phyloP scores from a whole-genome alignment of 2,329 filamentous ascomycete species.

The Trichoderma sp. region DNA sequence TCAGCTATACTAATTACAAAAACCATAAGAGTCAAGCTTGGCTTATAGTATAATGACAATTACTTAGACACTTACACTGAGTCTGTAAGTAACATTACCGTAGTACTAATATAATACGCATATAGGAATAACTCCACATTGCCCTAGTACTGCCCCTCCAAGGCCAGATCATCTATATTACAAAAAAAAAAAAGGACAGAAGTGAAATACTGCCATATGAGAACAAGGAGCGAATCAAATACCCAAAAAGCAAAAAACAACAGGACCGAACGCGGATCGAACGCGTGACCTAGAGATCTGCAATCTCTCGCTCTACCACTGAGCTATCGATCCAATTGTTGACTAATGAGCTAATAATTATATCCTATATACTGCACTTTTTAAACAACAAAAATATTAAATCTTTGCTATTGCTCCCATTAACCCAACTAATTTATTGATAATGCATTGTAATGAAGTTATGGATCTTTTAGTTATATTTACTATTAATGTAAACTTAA shows the following conservation, averaged over 20 bases:
- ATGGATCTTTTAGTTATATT: too few species aligned
- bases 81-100: background rate
- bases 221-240: background rate
- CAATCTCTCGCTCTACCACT: conserved; percentile 16
- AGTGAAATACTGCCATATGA: too few species aligned
- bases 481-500: too few species aligned
- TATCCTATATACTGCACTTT: too few species aligned
- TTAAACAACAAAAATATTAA: too few species aligned
- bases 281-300: conserved; percentile 14
- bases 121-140: background rate
- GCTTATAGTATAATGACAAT: background rate
- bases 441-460: too few species aligned
- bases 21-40: background rate
- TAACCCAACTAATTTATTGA: too few species aligned
- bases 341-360: too few species aligned
- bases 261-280: conserved; percentile 11
- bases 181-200: too few species aligned
- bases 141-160: background rate
- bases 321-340: conserved; percentile 3
- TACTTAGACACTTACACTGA: background rate
- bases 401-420: too few species aligned
- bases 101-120: background rate
- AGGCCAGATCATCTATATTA: background rate
- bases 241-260: background rate
- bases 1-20: background rate